Percentiles rank a stretch among this genome's conserved stretches.
These are phyloP conservation scores for Calvatia gigantea DNA, from an alignment of 768 basidiomycete species.

Conservation along the genomic window DNA sequence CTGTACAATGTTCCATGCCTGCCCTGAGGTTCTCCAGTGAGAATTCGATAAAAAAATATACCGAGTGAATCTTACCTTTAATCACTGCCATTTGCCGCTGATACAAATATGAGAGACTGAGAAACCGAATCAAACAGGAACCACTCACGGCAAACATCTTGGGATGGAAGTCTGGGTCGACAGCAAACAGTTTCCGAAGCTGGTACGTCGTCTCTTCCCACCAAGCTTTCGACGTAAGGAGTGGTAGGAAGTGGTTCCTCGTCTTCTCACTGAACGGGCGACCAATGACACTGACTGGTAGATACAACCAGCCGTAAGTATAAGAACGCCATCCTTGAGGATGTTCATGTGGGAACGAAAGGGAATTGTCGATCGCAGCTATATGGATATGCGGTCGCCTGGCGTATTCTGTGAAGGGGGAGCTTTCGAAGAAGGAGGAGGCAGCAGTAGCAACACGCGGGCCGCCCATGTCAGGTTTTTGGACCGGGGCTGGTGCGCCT, in stretches of 20 bases:
- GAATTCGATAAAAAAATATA: background rate
- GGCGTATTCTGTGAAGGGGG: constrained; percentile 44
- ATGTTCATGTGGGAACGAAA: constrained; percentile 90
- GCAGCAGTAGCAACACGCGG: constrained; percentile 16
- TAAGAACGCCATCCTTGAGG: constrained; percentile 77
- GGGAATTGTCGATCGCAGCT: constrained; percentile 90
- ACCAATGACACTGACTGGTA: constrained; percentile 83
- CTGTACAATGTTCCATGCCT: constrained; percentile 88
- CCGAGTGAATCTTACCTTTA: constrained; percentile 45
- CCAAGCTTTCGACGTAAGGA: constrained; percentile 82
- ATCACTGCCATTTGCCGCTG: constrained; percentile 89
- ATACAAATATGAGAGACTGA: constrained; percentile 6
- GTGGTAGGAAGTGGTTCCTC: constrained; percentile 74
- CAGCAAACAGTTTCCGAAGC: constrained; percentile 69
- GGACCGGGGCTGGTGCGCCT: constrained; percentile 25
- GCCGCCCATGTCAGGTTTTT: constrained; percentile 37
- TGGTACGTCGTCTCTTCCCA: constrained; percentile 87
- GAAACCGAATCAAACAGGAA: background rate
- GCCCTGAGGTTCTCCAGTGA: constrained; percentile 41
- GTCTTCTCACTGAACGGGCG: constrained; percentile 83
- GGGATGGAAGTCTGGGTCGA: constrained; percentile 85
- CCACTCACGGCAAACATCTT: constrained; percentile 78
- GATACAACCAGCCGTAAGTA: constrained; percentile 86
- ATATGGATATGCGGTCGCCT: constrained; percentile 82
- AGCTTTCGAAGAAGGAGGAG: constrained; percentile 31